Conservation (phyloP, 805 yeast genomes). For the Tetrapisispora taiwanensis region DNA sequence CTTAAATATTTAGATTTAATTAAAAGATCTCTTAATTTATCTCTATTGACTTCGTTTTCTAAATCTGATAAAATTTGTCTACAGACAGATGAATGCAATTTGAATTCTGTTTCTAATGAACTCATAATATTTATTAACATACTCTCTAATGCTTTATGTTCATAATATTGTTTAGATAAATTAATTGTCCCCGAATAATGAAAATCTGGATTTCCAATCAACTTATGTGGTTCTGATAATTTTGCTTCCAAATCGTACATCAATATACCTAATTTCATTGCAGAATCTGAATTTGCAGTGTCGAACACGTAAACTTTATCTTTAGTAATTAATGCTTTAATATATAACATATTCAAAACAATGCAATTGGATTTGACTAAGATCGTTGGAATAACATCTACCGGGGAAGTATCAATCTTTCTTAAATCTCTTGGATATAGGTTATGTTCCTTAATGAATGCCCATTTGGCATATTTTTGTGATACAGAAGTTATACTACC, state of each 20-base stretch:
- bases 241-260: constrained; percentile 79
- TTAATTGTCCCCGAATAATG: constrained; percentile 7
- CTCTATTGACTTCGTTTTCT: constrained; percentile 73
- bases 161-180: constrained; percentile 44
- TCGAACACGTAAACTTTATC: constrained; percentile 81
- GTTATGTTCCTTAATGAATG: constrained; percentile 61
- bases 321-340: constrained; percentile 77
- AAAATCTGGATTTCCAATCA: constrained; percentile 1
- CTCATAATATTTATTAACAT: constrained; percentile 75
- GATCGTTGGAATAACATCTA: constrained; percentile 83
- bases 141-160: constrained; percentile 74
- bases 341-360: constrained; percentile 72
- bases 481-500: constrained; percentile 77
- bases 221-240: constrained; percentile 27
- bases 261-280: constrained; percentile 60
- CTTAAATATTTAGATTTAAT: constrained; percentile 63
- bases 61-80: constrained; percentile 56
- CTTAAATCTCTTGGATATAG: constrained; percentile 80
- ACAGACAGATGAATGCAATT: constrained; percentile 46
- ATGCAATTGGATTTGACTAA: constrained; percentile 71
- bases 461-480: constrained; percentile 66
- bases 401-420: constrained; percentile 60
- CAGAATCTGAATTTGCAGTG: constrained; percentile 41
- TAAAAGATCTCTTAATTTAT: constrained; percentile 59
- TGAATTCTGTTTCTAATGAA: constrained; percentile 65